phyloP scores from a whole-genome alignment of 2,329 filamentous ascomycete species.

The Teratosphaeria viscida region DNA sequence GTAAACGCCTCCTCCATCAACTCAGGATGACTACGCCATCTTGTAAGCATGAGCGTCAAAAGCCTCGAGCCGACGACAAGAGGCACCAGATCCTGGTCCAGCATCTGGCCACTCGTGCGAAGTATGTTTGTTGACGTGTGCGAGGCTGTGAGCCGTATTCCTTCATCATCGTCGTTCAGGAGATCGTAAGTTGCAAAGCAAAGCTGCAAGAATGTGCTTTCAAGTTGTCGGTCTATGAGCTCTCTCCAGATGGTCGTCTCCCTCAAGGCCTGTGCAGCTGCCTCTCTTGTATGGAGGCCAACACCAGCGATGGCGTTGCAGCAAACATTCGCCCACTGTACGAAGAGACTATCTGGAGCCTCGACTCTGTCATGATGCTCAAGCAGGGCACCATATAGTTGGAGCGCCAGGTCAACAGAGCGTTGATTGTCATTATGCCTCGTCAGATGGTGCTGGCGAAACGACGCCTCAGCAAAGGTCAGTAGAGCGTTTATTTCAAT shows the following conservation, averaged over 20 bases:
- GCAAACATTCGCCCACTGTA: not conserved
- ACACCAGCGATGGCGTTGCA: not conserved
- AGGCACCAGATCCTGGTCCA: conserved; percentile 35
- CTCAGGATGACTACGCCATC: conserved; percentile 6
- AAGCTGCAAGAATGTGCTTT: not conserved
- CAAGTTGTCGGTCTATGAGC: not conserved
- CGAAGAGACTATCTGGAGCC: not conserved
- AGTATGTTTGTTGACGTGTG: not conserved
- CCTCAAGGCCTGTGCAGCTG: not conserved
- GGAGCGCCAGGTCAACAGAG: not conserved
- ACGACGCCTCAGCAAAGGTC: not conserved
- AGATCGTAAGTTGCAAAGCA: conserved; percentile 62
- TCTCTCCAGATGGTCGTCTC: not conserved
- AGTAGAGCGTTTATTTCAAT: not conserved
- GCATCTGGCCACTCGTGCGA: conserved; percentile 36
- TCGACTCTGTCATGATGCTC: not conserved
- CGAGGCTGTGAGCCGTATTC: conserved; percentile 61
- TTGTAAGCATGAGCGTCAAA: conserved; percentile 21
- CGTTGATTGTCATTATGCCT: not conserved
- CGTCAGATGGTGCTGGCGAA: not conserved
- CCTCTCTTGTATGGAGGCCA: not conserved
- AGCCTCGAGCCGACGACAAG: conserved; percentile 37
- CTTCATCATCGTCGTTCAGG: conserved; percentile 84
- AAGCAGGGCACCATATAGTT: not conserved
- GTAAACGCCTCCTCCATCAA: conserved; percentile 8